Percentiles rank a stretch among this genome's conserved stretches.
phyloP scores from a whole-genome alignment of 2,329 filamentous ascomycete species.

The Mycogone perniciosa region DNA sequence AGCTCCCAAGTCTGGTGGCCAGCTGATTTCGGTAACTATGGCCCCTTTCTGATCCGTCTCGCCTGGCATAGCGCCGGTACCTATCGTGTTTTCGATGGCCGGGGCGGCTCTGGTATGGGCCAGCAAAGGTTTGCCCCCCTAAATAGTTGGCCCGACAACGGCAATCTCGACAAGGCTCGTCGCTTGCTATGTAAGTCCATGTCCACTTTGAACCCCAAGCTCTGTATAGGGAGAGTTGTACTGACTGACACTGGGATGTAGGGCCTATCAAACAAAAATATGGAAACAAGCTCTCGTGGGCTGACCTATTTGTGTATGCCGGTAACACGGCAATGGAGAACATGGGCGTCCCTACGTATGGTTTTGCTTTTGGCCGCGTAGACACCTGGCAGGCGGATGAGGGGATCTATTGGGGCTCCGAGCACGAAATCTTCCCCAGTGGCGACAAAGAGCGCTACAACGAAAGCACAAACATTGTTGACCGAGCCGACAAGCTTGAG shows the following conservation, averaged over 20 bases:
- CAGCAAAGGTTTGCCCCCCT: constrained; percentile 59
- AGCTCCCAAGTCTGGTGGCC: constrained; percentile 77
- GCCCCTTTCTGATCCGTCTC: constrained; percentile 71
- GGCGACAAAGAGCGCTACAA: constrained; percentile 65
- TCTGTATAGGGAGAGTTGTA: neutral
- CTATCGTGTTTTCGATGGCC: constrained; percentile 67
- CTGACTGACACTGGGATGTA: neutral
- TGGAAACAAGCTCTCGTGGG: constrained; percentile 74
- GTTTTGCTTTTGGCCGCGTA: constrained; percentile 63
- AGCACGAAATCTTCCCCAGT: constrained; percentile 56
- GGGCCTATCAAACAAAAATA: constrained; percentile 77
- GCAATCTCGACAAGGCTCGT: constrained; percentile 70
- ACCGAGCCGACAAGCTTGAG: constrained; percentile 52
- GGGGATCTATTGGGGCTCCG: constrained; percentile 69
- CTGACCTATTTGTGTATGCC: constrained; percentile 62
- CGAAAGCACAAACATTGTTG: constrained; percentile 47
- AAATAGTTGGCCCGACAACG: constrained; percentile 75
- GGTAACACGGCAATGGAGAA: constrained; percentile 72
- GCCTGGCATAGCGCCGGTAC: constrained; percentile 75
- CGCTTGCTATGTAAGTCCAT: constrained; percentile 56
- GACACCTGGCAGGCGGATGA: constrained; percentile 72
- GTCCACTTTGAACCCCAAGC: neutral
- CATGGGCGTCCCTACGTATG: constrained; percentile 67
- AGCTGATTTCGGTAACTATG: constrained; percentile 73
- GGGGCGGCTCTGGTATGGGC: constrained; percentile 60